phyloP scores from a whole-genome alignment of 257 asterid genomes.

The Lavandula angustifolia region DNA sequence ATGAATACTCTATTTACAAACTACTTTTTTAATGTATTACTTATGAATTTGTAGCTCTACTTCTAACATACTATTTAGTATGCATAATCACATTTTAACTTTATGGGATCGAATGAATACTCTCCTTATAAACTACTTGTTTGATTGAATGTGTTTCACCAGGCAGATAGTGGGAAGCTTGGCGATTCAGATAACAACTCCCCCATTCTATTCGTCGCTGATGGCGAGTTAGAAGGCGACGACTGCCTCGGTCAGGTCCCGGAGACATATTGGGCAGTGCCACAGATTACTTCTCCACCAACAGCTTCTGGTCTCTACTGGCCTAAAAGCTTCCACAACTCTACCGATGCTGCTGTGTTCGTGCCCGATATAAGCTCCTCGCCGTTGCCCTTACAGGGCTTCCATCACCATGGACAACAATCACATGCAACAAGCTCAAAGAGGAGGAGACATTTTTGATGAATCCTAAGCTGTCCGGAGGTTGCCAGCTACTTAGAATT shows the following conservation, averaged over 20 bases:
- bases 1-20: too few species aligned
- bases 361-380: constrained; percentile 68
- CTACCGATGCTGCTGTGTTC: constrained; percentile 41
- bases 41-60: background rate
- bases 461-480: background rate
- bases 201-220: constrained; percentile 43
- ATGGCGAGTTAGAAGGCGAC: constrained; percentile 61
- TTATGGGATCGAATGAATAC: too few species aligned
- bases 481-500: constrained; percentile 23
- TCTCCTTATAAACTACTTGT: background rate
- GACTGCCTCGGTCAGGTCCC: constrained; percentile 61
- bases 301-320: constrained; percentile 76
- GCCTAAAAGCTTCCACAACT: constrained; percentile 50
- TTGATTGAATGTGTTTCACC: constrained; percentile 29
- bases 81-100: too few species aligned
- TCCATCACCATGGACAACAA: constrained; percentile 36
- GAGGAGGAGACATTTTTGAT: constrained; percentile 49
- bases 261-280: constrained; percentile 70
- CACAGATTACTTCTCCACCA: constrained; percentile 70
- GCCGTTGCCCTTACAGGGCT: constrained; percentile 38
- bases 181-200: constrained; percentile 60
- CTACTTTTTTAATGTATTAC: too few species aligned
- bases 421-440: constrained; percentile 38
- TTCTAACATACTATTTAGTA: background rate
- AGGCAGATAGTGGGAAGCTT: constrained; percentile 76